Evolutionary conservation across 805 yeast species (phyloP).

Genomic region (Wickerhamiella sergipiensis): DNA sequence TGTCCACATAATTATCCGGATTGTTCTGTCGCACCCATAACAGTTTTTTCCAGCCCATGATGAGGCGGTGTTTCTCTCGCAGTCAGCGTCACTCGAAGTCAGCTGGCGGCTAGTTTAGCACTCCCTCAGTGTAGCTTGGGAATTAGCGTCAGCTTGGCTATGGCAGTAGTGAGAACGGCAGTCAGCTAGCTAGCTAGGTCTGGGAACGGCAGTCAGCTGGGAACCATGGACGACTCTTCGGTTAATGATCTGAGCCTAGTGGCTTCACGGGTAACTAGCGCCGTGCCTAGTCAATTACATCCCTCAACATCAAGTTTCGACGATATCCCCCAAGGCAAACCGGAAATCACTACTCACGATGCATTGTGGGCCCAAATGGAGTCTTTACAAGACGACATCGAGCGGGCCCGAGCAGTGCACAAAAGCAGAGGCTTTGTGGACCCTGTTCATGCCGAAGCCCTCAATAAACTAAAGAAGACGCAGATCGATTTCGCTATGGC

Average conservation of each 20-base stretch:
- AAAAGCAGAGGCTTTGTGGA: slow-evolving; percentile 27
- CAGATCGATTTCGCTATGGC: slow-evolving; percentile 37
- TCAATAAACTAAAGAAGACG: slow-evolving; percentile 40
- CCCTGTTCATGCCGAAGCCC: slow-evolving; percentile 33
- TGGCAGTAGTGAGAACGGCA: no score
- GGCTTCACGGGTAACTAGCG: slow-evolving; percentile 66
- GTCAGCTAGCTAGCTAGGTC: not conserved
- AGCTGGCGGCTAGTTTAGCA: no score
- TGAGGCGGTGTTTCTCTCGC: no score
- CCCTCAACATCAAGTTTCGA: slow-evolving; percentile 71
- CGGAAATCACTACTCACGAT: slow-evolving; percentile 57
- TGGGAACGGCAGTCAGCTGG: not conserved
- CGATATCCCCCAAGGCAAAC: slow-evolving; percentile 65
- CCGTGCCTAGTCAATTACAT: slow-evolving; percentile 86
- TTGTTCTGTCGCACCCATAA: slow-evolving; percentile 75
- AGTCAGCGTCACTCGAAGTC: no score
- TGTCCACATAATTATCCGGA: slow-evolving; percentile 85
- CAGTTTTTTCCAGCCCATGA: slow-evolving; percentile 61
- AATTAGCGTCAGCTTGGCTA: not conserved
- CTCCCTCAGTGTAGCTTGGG: no score
- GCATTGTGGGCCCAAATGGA: slow-evolving; percentile 79
- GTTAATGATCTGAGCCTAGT: slow-evolving; percentile 28
- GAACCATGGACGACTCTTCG: not conserved
- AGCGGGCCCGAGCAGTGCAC: slow-evolving; percentile 33
- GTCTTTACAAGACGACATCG: slow-evolving; percentile 64